Conservation (phyloP, 2,329 filamentous ascomycete genomes). For the Metarhizium brunneum region DNA sequence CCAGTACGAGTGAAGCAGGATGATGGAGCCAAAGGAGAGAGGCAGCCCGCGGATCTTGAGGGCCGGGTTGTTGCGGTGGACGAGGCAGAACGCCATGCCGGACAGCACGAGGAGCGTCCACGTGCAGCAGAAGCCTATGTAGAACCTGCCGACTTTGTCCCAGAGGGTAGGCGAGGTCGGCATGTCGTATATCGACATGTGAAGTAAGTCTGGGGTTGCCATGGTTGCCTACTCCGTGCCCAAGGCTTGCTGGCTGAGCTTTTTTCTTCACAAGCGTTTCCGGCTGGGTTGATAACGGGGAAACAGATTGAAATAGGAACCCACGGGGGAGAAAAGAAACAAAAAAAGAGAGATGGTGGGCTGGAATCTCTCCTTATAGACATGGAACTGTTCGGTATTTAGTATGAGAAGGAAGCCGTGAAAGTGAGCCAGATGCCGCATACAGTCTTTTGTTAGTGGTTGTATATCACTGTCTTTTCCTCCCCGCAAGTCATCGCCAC, state of each 20-base stretch:
- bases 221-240: background rate
- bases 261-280: too few species aligned
- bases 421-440: too few species aligned
- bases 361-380: too few species aligned
- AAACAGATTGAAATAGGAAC: too few species aligned
- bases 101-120: slow-evolving; percentile 22
- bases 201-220: background rate
- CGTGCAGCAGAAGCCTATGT: slow-evolving; percentile 15
- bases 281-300: too few species aligned
- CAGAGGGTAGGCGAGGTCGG: slow-evolving; percentile 15
- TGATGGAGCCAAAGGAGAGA: slow-evolving; percentile 26
- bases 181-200: slow-evolving; percentile 4
- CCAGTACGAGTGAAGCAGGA: slow-evolving; percentile 28
- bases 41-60: slow-evolving; percentile 29
- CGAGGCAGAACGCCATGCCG: slow-evolving; percentile 25
- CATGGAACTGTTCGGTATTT: too few species aligned
- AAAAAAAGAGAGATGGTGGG: too few species aligned
- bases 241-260: background rate
- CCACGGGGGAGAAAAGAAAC: too few species aligned
- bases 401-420: too few species aligned
- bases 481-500: too few species aligned
- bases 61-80: slow-evolving; percentile 23
- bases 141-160: slow-evolving; percentile 21
- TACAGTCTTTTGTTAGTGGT: too few species aligned
- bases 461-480: too few species aligned